Conservation (phyloP, 176 grass and related monocot genomes). For the Oryza punctata region DNA sequence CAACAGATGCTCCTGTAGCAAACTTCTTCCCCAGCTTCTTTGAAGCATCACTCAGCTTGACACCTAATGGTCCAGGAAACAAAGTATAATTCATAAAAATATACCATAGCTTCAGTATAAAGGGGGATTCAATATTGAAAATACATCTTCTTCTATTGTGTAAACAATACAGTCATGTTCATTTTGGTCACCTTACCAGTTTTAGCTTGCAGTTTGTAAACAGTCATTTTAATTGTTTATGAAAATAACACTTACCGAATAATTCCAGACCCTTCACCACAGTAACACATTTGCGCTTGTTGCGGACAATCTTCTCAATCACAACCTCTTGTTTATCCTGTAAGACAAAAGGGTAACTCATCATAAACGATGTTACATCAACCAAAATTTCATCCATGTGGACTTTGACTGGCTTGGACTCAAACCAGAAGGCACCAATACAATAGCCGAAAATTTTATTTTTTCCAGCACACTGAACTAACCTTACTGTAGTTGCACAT, state of each 20-base stretch:
- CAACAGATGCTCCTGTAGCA: constrained; percentile 97
- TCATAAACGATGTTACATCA: background rate
- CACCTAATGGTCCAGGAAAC: constrained; percentile 49
- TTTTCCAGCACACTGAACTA: background rate
- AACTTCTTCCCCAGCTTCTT: constrained; percentile 99
- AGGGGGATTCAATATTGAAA: background rate
- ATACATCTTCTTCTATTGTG: background rate
- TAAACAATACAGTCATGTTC: background rate
- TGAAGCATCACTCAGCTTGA: constrained; percentile 94
- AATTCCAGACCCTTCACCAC: constrained; percentile 97
- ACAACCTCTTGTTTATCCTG: constrained; percentile 96
- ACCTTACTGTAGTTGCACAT: background rate
- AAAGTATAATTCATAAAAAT: constrained; percentile 15
- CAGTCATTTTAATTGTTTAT: background rate
- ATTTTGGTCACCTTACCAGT: background rate
- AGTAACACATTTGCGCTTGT: constrained; percentile 99
- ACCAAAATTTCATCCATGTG: background rate
- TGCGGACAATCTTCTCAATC: constrained; percentile 99
- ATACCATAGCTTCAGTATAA: background rate
- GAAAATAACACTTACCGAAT: constrained; percentile 64
- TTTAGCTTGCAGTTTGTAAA: background rate
- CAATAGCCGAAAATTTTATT: background rate
- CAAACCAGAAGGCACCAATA: background rate
- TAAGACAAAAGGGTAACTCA: background rate
- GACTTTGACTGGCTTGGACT: background rate